phyloP scores from a whole-genome alignment of 2,329 filamentous ascomycete genomes.

The Niveomyces coronatus region DNA sequence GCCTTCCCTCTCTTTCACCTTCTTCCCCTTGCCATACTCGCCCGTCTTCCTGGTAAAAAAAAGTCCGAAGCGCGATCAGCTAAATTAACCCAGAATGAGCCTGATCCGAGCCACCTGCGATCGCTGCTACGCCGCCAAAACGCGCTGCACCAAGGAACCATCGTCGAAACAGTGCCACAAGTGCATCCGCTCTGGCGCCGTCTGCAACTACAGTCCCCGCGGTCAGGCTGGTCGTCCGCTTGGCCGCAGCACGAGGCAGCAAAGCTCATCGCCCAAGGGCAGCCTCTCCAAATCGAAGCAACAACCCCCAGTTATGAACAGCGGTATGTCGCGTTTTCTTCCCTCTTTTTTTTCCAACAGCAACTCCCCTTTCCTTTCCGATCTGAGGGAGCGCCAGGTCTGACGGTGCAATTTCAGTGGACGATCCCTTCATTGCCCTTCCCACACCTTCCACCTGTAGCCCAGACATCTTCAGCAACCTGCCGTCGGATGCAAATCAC shows the following conservation, averaged over 20 bases:
- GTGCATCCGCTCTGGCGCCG: not conserved
- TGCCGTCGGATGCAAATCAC: not conserved
- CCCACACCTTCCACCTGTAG: not conserved
- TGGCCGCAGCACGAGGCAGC: too few relatives aligned
- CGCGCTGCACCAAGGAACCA: not conserved
- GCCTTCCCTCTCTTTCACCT: too few relatives aligned
- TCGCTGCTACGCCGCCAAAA: not conserved
- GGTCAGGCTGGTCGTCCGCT: slow-evolving; percentile 16
- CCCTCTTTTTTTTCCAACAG: too few relatives aligned
- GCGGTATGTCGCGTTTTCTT: not conserved
- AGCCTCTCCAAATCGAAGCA: not conserved
- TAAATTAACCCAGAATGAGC: not conserved
- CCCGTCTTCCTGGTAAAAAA: too few relatives aligned
- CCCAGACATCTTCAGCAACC: not conserved
- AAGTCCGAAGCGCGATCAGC: too few relatives aligned
- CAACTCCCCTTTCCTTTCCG: not conserved
- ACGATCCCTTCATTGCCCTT: not conserved
- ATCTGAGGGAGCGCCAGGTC: not conserved
- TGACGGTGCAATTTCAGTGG: not conserved
- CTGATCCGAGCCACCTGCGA: not conserved
- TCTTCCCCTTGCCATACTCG: too few relatives aligned
- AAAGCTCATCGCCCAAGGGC: too few relatives aligned
- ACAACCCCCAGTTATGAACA: not conserved
- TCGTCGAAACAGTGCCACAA: not conserved
- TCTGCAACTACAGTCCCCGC: slow-evolving; percentile 13